A percentile compares a stretch with the other conserved stretches of the same genome.
phyloP scores from a whole-genome alignment of 2,329 filamentous ascomycete species.

The Trichoderma citrinoviride region DNA sequence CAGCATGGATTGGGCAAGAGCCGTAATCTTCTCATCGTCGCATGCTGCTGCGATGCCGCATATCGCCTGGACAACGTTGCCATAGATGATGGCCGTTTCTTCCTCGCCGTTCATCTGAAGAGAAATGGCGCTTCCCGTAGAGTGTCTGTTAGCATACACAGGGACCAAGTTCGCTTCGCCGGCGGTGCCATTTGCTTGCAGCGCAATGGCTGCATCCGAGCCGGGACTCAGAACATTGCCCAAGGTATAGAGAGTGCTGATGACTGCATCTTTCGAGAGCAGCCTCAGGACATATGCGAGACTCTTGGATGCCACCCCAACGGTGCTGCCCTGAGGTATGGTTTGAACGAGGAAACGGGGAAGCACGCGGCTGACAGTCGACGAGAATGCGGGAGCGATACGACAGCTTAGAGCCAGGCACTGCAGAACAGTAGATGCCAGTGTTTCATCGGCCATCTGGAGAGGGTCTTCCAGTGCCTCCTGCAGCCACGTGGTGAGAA shows the following conservation, averaged over 20 bases:
- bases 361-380: constrained; percentile 73
- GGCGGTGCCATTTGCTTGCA: constrained; percentile 44
- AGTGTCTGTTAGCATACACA: constrained; percentile 55
- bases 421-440: constrained; percentile 77
- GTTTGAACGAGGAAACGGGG: constrained; percentile 87
- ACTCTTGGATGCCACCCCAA: constrained; percentile 77
- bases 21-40: constrained; percentile 87
- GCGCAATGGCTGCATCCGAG: constrained; percentile 51
- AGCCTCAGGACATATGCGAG: constrained; percentile 77
- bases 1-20: constrained; percentile 90
- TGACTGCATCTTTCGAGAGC: constrained; percentile 87
- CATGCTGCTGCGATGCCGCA: constrained; percentile 82
- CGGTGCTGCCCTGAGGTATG: constrained; percentile 64
- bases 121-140: constrained; percentile 75
- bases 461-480: constrained; percentile 72
- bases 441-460: constrained; percentile 75
- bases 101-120: constrained; percentile 72
- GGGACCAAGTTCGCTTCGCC: constrained; percentile 40
- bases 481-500: constrained; percentile 82
- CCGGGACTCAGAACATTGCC: constrained; percentile 88
- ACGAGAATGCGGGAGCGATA: constrained; percentile 68
- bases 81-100: constrained; percentile 72
- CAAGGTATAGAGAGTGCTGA: constrained; percentile 93
- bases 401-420: constrained; percentile 79
- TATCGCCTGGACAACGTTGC: constrained; percentile 91